Percentiles rank a stretch among this genome's conserved stretches.
Evolutionary conservation across 1,284 basidiomycete genomes (phyloP).

Genomic region (Binderoboletus segoi): DNA sequence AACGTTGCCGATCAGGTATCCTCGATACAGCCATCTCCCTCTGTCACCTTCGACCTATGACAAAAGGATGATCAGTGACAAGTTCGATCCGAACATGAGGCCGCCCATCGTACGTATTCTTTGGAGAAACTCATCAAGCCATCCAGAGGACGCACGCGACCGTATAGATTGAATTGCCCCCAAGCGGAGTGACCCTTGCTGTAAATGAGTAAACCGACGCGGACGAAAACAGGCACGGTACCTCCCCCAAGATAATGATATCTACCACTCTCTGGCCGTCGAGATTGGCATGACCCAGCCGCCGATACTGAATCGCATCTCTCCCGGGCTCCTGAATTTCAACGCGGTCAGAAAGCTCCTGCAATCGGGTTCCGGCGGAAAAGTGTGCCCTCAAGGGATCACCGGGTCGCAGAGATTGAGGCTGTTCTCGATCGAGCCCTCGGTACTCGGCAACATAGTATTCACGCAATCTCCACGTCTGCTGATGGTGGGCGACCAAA

Average conservation of each 20-base stretch:
- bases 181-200: slow-evolving; percentile 76
- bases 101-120: slow-evolving; percentile 61
- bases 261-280: slow-evolving; percentile 40
- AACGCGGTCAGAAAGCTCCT: slow-evolving; percentile 21
- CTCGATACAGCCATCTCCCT: slow-evolving; percentile 77
- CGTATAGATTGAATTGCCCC: slow-evolving; percentile 74
- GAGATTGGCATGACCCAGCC: slow-evolving; percentile 11
- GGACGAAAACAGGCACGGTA: slow-evolving; percentile 28
- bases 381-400: slow-evolving; percentile 42
- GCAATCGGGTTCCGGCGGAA: slow-evolving; percentile 21
- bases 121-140: slow-evolving; percentile 72
- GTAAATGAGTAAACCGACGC: slow-evolving; percentile 4
- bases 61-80: background rate
- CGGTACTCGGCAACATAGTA: slow-evolving; percentile 53
- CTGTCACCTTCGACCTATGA: slow-evolving; percentile 63
- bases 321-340: slow-evolving; percentile 24
- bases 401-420: slow-evolving; percentile 22
- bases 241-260: slow-evolving; percentile 72
- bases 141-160: slow-evolving; percentile 68
- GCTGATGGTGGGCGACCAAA: slow-evolving; percentile 66
- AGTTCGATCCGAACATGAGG: background rate
- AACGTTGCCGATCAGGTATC: slow-evolving; percentile 67
- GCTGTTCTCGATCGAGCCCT: slow-evolving; percentile 8
- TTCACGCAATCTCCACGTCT: slow-evolving; percentile 77
- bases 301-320: slow-evolving; percentile 45